Base-by-base conservation (phyloP, 768 basidiomycete genomes). In the Lentinula raphanica region DNA sequence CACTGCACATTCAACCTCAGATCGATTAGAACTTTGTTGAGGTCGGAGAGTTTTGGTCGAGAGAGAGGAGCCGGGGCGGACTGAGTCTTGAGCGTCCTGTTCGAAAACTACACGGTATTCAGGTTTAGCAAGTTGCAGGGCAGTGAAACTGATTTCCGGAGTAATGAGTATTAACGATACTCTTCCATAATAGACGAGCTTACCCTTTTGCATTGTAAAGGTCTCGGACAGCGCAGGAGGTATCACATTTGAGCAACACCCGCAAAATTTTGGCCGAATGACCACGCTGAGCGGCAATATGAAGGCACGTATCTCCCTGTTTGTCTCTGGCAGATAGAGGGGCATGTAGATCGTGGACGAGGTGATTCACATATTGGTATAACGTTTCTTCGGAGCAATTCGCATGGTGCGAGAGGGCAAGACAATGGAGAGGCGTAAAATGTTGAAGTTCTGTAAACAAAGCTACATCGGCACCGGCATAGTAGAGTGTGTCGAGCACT, bases 261-360 rank as follows among this genome's bases (percentile, higher is more conserved):
- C 76, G 74, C 42, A 91, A 70, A 21, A 90, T 69, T 54, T 86
- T 84, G 21, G 84, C 71, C 69, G 79, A 88, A 56, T 79, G 73
- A 46, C 89, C 90, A 62, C 83, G 81, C 64, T 90, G 88, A 12
- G 90, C 90, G 46, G 88, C 89, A 59, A 90, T 74, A 73, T 92
- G 90, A 49, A 92, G 76, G 74, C 88, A 90, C 3, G 90, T 91
- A 66, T 92, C 88, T 62, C 83, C 82, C 54, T 85, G 70, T 61
- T 72, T 79, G 68, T 91, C 87, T 46, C 76, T 72, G 19, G 89
- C 86, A 28, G 81, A 76, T 40, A 92, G 67, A 0, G 90, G 88
- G 5, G 86, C 85, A 29, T 80, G 82, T 29, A 91, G 81, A 65
- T 89, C 85, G 57, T 76, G 75, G 35, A 91, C 78, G 58, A 91